These are phyloP conservation scores for Epicoccum sorghinum DNA, from an alignment of 2,329 filamentous ascomycete species.

Conservation along the genomic window DNA sequence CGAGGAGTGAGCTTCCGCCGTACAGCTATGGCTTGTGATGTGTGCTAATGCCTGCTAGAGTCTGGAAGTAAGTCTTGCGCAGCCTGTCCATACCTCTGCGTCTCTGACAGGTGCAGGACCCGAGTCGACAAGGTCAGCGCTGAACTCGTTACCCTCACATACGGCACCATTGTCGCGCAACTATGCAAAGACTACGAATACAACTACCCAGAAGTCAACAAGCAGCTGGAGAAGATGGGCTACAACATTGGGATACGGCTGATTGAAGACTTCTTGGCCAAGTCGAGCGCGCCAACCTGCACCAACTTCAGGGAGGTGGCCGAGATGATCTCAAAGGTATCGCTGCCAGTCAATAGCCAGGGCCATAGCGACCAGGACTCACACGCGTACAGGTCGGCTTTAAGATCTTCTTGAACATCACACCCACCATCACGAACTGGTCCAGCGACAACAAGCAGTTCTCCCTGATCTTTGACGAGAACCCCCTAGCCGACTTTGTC, in stretches of 20 bases:
- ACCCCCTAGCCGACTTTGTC: conserved; percentile 95
- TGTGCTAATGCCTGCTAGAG: conserved; percentile 60
- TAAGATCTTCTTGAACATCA: conserved; percentile 98
- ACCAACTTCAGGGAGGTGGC: conserved; percentile 94
- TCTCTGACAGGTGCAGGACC: conserved; percentile 65
- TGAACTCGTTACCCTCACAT: conserved; percentile 95
- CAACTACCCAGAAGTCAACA: conserved; percentile 95
- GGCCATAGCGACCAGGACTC: neutral
- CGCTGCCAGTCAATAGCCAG: neutral
- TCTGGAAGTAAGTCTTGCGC: conserved; percentile 80
- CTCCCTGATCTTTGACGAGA: conserved; percentile 94
- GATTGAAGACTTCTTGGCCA: conserved; percentile 97
- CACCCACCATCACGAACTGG: conserved; percentile 93
- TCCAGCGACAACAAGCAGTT: conserved; percentile 96
- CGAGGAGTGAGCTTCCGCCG: conserved; percentile 68
- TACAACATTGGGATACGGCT: conserved; percentile 96
- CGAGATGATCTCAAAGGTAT: conserved; percentile 91
- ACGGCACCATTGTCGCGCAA: conserved; percentile 96
- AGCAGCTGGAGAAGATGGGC: conserved; percentile 98
- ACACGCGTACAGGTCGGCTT: conserved; percentile 76
- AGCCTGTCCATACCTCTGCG: neutral
- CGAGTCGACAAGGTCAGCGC: conserved; percentile 98
- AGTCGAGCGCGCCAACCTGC: conserved; percentile 88
- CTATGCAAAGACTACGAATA: conserved; percentile 95
- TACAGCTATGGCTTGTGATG: conserved; percentile 31